Percentiles rank a stretch among this genome's conserved stretches.
These are phyloP conservation scores for Cnidoscolus chayamansa DNA, from an alignment of 441 rosid genomes.

Conservation along the genomic window DNA sequence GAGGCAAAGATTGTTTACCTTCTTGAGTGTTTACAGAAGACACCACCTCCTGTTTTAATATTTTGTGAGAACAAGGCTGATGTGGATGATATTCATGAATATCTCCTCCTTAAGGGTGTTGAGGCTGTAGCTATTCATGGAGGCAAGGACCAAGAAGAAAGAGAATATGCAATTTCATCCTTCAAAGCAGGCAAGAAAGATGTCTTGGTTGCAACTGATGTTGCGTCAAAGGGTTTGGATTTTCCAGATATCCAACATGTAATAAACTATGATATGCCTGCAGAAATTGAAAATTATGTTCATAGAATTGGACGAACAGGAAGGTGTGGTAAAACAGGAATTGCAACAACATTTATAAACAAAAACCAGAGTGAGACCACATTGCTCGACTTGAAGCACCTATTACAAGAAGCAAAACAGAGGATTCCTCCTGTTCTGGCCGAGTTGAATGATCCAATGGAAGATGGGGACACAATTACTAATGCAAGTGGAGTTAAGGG, in stretches of 20 bases:
- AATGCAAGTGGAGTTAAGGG: constrained; percentile 81
- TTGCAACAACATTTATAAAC: constrained; percentile 92
- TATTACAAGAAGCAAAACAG: constrained; percentile 87
- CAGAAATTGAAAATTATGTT: constrained; percentile 73
- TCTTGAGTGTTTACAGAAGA: constrained; percentile 86
- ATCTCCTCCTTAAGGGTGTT: constrained; percentile 84
- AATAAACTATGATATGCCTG: constrained; percentile 96
- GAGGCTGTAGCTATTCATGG: constrained; percentile 93
- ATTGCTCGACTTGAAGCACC: constrained; percentile 79
- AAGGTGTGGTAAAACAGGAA: constrained; percentile 95
- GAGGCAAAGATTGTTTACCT: constrained; percentile 97
- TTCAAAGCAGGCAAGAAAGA: constrained; percentile 86
- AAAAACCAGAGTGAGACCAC: constrained; percentile 91
- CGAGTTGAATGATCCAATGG: constrained; percentile 81
- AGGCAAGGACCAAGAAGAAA: constrained; percentile 91
- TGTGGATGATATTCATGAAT: constrained; percentile 88
- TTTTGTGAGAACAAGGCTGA: constrained; percentile 97
- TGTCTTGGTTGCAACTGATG: constrained; percentile 87
- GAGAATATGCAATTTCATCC: constrained; percentile 84
- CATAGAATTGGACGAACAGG: constrained; percentile 94
- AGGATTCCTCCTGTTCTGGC: constrained; percentile 91
- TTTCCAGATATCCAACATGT: constrained; percentile 95
- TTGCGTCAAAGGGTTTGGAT: constrained; percentile 91
- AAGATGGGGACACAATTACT: constrained; percentile 64
- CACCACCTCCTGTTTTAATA: constrained; percentile 84